phyloP scores from a whole-genome alignment of 768 basidiomycete genomes.

The Russula virescens region DNA sequence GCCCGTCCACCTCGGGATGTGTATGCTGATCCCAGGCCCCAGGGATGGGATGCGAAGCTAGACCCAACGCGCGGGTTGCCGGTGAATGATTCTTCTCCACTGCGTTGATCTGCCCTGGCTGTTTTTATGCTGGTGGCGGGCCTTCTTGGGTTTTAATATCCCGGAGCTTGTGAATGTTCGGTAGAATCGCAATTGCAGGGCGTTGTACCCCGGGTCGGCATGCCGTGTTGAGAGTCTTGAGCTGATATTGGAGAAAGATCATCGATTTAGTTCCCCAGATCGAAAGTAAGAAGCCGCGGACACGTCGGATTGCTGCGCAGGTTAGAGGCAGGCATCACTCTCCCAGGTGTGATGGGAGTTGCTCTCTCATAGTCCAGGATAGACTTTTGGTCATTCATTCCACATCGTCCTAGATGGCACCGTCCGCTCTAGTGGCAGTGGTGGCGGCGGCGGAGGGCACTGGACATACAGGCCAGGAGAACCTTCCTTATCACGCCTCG shows the following conservation, averaged over 20 bases:
- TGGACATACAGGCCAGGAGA: constrained; percentile 17
- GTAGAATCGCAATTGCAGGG: constrained; percentile 23
- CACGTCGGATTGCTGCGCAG: constrained; percentile 16
- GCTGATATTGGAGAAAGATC: constrained; percentile 22
- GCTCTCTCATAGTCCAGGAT: constrained; percentile 1
- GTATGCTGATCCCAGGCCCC: constrained; percentile 17
- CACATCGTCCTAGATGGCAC: not conserved
- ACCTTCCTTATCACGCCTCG: constrained; percentile 47
- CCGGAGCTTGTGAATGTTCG: constrained; percentile 25
- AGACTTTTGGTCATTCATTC: not conserved
- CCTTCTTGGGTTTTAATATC: constrained; percentile 22
- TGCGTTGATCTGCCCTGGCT: constrained; percentile 16
- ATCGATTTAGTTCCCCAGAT: constrained; percentile 24
- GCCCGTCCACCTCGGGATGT: constrained; percentile 4
- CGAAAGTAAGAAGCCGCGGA: constrained; percentile 22
- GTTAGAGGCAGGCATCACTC: constrained; percentile 11
- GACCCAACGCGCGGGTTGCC: constrained; percentile 17
- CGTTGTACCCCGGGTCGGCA: constrained; percentile 17
- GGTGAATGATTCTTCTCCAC: constrained; percentile 12
- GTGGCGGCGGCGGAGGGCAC: constrained; percentile 14
- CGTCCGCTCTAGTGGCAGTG: constrained; percentile 8
- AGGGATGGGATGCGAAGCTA: constrained; percentile 2
- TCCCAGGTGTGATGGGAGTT: constrained; percentile 25
- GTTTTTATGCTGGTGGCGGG: constrained; percentile 19
- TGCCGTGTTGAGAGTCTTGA: constrained; percentile 22